Percentiles rank a stretch among this genome's conserved stretches.
phyloP scores from a whole-genome alignment of 1,284 basidiomycete species.

The Rhodotorula sp. region DNA sequence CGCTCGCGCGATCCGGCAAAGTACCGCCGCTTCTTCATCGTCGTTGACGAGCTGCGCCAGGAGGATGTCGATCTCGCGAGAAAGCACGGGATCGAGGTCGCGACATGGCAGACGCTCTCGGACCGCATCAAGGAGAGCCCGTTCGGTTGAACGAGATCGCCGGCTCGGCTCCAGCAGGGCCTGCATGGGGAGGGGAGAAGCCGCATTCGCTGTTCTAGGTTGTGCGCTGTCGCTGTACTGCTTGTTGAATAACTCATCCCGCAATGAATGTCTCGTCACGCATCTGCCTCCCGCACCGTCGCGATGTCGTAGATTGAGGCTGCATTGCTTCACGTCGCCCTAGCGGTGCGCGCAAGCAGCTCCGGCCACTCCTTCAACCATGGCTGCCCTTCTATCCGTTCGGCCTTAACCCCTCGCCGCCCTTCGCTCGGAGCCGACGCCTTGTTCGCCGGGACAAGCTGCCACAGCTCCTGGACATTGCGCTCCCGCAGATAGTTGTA shows the following conservation, averaged over 20 bases:
- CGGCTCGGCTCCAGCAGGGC: no score
- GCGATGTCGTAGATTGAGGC: no score
- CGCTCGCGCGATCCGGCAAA: background rate
- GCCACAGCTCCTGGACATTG: slow-evolving; percentile 71
- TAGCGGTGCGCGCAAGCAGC: background rate
- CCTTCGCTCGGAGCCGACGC: background rate
- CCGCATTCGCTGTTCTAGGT: no score
- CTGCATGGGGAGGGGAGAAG: no score
- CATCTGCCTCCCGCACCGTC: no score
- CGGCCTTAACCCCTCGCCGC: background rate
- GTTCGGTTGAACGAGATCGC: slow-evolving; percentile 4
- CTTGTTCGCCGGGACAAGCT: slow-evolving; percentile 49
- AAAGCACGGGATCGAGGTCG: slow-evolving; percentile 12
- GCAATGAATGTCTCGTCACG: no score
- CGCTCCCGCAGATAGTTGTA: slow-evolving; percentile 66
- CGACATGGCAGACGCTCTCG: slow-evolving; percentile 9
- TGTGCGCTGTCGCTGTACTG: background rate
- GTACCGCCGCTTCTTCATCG: slow-evolving; percentile 21
- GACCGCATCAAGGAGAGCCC: slow-evolving; percentile 2
- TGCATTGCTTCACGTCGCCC: background rate
- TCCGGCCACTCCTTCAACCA: slow-evolving; percentile 33
- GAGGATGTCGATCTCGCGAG: background rate
- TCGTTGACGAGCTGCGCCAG: background rate
- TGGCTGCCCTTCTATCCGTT: slow-evolving; percentile 25
- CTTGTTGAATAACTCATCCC: slow-evolving; percentile 2